Base-by-base conservation (phyloP, 202 grass and related monocot genomes). In the Elaeis oleifera region DNA sequence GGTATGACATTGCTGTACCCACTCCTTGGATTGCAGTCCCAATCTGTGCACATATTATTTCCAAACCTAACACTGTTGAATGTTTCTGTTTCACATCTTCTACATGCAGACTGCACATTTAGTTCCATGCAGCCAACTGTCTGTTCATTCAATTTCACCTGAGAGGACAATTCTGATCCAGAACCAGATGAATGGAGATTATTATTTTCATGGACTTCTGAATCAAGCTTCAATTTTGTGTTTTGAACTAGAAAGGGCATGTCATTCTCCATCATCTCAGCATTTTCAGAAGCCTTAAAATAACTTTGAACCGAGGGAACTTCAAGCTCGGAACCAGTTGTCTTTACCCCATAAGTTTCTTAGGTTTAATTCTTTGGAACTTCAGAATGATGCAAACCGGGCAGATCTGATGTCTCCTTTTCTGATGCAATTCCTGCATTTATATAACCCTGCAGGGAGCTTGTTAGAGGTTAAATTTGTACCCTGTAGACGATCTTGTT, bases 341-440 rank as follows among this genome's bases (percentile, higher is more conserved):
- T 58, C 55, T 85, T 77, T 56, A 78, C 60, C 74, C 58, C 67
- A 64, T 59, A 63, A 70, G 31, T 79, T 79, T 80, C 64, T 77
- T 71, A 16, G 65, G 18, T 65, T 68, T 23, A 51, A 51, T 74
- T 49, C 70, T 84, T 71, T 64, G 70, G 39, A 80, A 62, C 58
- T 81, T 82, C 78, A 53, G 53, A 71, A 77, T 52, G 60, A 67
- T 48, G 24, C 63, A 52, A 6, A 76, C 50, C 66, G 15, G 3
- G 17, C 15, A 23, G 58, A 18, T 27, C 78, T 50, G 57, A 53
- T 32, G 15, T 19, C 29, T 70, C 66, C 36, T 86, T 84, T 50
- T 71, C 58, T 39, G 74, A 97, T 59, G 85, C 82, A 64, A 99
- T 86, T 73, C 94, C 94, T 70, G 94, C 57, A 89, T 99, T 99